phyloP scores from a whole-genome alignment of 495 filamentous ascomycete genomes.

The Penicillium macrosclerotiorum region DNA sequence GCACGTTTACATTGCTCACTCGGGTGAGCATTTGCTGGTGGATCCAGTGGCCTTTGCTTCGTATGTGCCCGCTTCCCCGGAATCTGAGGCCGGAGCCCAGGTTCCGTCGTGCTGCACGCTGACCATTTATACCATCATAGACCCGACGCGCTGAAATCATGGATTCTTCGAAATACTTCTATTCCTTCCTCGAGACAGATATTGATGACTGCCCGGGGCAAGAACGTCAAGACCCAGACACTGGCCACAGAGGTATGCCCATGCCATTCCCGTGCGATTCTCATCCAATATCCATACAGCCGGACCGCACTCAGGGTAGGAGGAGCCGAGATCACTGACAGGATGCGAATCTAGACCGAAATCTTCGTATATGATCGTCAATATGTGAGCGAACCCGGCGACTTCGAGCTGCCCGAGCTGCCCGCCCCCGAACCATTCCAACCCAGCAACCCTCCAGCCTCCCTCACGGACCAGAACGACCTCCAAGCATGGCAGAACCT shows the following conservation, averaged over 20 bases:
- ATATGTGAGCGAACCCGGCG: conserved; percentile 45
- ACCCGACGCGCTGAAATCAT: conserved; percentile 67
- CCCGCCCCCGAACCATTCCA: conserved; percentile 58
- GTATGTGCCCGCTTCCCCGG: conserved; percentile 53
- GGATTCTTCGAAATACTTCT: conserved; percentile 63
- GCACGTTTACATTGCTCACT: conserved; percentile 84
- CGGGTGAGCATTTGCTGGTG: conserved; percentile 74
- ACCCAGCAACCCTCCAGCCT: conserved; percentile 64
- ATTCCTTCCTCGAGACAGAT: conserved; percentile 73
- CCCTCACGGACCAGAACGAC: conserved; percentile 67
- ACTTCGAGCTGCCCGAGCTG: conserved; percentile 52
- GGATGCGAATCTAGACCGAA: conserved; percentile 68
- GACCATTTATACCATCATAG: conserved; percentile 38
- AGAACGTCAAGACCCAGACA: conserved; percentile 71
- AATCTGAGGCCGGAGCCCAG: too few relatives aligned
- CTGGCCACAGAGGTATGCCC: conserved; percentile 70
- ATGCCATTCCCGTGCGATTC: too few relatives aligned
- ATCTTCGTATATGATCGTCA: conserved; percentile 84
- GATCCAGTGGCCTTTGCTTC: conserved; percentile 67
- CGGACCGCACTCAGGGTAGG: too few relatives aligned
- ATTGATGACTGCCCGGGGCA: conserved; percentile 77
- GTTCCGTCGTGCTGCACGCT: conserved; percentile 13
- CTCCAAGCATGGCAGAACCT: conserved; percentile 79
- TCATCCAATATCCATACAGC: too few relatives aligned
- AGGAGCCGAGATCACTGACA: too few relatives aligned